A percentile compares a stretch with the other conserved stretches of the same genome.
These are phyloP conservation scores for Solanum peruvianum DNA, from an alignment of 257 asterid genomes.

Conservation along the genomic window DNA sequence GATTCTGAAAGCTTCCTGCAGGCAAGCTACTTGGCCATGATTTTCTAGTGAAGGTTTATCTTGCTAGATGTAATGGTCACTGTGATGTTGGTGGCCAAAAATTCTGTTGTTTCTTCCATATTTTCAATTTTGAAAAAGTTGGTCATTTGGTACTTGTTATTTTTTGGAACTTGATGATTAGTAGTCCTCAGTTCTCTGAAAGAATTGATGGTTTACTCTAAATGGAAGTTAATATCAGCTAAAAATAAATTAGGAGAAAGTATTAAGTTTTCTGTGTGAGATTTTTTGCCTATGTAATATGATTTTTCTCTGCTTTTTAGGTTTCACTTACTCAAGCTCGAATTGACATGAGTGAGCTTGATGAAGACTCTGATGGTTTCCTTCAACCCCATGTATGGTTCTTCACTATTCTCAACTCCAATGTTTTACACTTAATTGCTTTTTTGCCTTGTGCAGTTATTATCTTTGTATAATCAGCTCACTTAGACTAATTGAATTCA, in stretches of 20 bases:
- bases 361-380: constrained; percentile 98
- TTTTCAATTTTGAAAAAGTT: background rate
- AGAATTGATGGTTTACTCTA: background rate
- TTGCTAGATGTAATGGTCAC: background rate
- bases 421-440: background rate
- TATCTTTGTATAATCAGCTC: background rate
- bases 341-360: constrained; percentile 99
- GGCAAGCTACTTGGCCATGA: background rate
- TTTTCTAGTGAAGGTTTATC: background rate
- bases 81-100: background rate
- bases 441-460: background rate
- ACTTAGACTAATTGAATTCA: background rate
- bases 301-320: constrained; percentile 28
- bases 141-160: background rate
- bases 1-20: background rate
- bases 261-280: background rate
- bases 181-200: background rate
- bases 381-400: constrained; percentile 86
- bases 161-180: background rate
- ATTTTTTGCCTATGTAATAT: background rate
- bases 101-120: background rate
- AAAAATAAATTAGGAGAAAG: background rate
- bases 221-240: background rate
- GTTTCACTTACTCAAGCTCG: constrained; percentile 99
- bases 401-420: constrained; percentile 8